Percentiles rank a stretch among this genome's conserved stretches.
These are phyloP conservation scores for Fusarium siculi DNA, from an alignment of 2,329 filamentous ascomycete species.

Conservation along the genomic window DNA sequence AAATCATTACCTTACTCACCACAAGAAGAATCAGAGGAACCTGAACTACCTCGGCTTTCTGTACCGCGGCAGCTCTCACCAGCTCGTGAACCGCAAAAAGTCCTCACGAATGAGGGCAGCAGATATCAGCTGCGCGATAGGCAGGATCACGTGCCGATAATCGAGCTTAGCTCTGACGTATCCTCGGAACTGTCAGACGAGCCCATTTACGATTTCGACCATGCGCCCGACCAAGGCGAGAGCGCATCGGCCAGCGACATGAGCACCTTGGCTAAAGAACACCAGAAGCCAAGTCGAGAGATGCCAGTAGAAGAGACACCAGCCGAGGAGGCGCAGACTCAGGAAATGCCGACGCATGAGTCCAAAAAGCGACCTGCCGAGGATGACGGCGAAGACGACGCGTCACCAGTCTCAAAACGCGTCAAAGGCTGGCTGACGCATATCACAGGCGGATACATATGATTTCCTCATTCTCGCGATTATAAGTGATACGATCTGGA, in stretches of 20 bases:
- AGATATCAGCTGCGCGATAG: not conserved
- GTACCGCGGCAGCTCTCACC: not conserved
- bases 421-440: conserved; percentile 11
- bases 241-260: conserved; percentile 16
- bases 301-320: not conserved
- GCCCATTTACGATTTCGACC: not conserved
- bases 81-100: not conserved
- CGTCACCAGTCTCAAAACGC: conserved; percentile 15
- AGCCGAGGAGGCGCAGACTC: not conserved
- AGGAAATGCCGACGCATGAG: not conserved
- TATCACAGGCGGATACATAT: conserved; percentile 14
- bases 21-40: not conserved
- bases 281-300: not conserved
- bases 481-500: not conserved
- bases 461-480: not conserved
- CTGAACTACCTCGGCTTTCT: not conserved
- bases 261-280: not conserved
- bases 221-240: conserved; percentile 1
- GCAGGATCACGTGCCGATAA: conserved; percentile 1
- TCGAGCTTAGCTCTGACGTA: not conserved
- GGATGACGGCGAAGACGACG: conserved; percentile 3
- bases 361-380: conserved; percentile 4
- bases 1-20: not conserved
- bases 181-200: not conserved
- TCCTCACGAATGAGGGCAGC: not conserved